These are phyloP conservation scores for Nannochloropsis oceanica DNA, from an alignment of 108 stramenopile genomes.

Conservation along the genomic window DNA sequence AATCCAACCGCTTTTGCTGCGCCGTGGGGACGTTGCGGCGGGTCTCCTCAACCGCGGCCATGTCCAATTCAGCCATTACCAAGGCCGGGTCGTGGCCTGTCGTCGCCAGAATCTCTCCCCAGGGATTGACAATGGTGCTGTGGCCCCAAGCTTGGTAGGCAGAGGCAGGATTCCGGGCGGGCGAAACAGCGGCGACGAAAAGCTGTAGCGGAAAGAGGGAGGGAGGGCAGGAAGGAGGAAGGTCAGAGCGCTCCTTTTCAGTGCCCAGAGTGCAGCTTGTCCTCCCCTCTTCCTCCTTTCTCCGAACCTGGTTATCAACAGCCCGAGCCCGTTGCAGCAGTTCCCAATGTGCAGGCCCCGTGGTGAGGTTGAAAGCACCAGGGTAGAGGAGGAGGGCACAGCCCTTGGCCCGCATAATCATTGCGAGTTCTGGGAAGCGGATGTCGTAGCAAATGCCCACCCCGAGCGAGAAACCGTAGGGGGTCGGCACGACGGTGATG, in stretches of 20 bases:
- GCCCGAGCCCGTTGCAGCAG: constrained; percentile 89
- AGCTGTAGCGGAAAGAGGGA: neutral
- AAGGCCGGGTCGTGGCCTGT: constrained; percentile 54
- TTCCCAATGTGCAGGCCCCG: constrained; percentile 96
- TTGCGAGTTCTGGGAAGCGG: constrained; percentile 91
- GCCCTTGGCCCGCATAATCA: constrained; percentile 63
- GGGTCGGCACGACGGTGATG: neutral
- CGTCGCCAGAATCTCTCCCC: constrained; percentile 86
- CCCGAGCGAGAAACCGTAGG: constrained; percentile 42
- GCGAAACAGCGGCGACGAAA: constrained; percentile 80
- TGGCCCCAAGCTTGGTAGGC: constrained; percentile 99
- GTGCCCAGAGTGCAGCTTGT: neutral
- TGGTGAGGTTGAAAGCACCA: constrained; percentile 85
- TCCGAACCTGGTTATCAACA: constrained; percentile 74
- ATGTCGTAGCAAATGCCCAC: constrained; percentile 99
- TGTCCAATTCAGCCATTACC: constrained; percentile 80
- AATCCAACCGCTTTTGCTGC: constrained; percentile 39
- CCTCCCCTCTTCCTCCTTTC: neutral
- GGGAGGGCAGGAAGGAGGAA: neutral
- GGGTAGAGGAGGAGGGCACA: constrained; percentile 68
- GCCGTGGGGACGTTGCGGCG: constrained; percentile 44
- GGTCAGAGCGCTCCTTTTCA: neutral
- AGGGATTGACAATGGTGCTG: constrained; percentile 80
- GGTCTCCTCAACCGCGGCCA: constrained; percentile 56
- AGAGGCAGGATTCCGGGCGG: constrained; percentile 65